Base-by-base conservation (phyloP, 108 stramenopile genomes). In the Pseudonitzschia delicatissima region DNA sequence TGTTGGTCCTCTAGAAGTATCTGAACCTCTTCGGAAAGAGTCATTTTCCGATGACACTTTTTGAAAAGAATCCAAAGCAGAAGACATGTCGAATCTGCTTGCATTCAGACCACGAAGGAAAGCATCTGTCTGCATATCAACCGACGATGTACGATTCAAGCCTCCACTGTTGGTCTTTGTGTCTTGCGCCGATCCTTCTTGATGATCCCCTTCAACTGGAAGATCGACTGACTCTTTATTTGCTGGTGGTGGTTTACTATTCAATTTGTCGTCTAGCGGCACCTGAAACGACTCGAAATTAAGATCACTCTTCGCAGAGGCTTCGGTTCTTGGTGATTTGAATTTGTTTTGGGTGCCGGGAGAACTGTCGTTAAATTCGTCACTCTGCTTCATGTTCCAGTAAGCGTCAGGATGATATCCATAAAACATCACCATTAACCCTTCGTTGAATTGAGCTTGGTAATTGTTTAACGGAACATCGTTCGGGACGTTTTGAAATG, bases 361-460 rank as follows among this genome's bases (percentile, higher is more conserved):
- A n/a, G 42, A n/a, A 44, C 47, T 48, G 2, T 48, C 47, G 20
- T 23, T 48, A 6, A 11, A 8, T 21, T 23, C 47, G 21, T 17
- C n/a, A n/a, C n/a, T 11, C 15, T 42, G 40, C 11, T 42, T 42
- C 11, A 1, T 55, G 13, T 81, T 71, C 90, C 86, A 91, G 34
- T 65, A 85, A 1, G 78, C 69, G 62, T 91, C 87, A 15, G 90
- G 90, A 73, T 91, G 87, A 55, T 74, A 91, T 3, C 85, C 87
- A 35, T 72, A 64, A 51, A 83, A 91, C 76, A 87, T 88, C 8
- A 70, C 68, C 61, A 91, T 67, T 23, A 91, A 53, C 8, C 69
- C 78, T 27, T 91, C 90, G 62, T 91, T 91, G 68, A 83, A 86
- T 51, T 88, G 90, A 21, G 90, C 90, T 62, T 91, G 90, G 39